Base-by-base conservation (phyloP, 805 yeast genomes). In the Candida mattraensis region DNA sequence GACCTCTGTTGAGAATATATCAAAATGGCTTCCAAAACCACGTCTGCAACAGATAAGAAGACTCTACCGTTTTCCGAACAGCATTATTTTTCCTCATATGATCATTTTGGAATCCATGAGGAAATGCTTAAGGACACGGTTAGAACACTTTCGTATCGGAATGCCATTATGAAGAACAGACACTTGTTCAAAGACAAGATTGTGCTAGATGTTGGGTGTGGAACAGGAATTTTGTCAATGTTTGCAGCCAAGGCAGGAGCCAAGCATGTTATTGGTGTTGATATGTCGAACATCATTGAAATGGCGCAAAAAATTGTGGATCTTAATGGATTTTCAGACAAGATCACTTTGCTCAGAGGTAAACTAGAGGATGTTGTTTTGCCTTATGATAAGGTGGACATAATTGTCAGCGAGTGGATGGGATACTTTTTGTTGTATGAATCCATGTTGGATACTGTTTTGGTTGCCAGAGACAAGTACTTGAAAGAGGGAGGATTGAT, bases 211-310 rank as follows among this genome's bases (percentile, higher is more conserved):
- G 99, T 93, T 39, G 99, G 99, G 32, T 94, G 99, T 64, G 99
- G 99, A 50, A 93, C 99, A 14, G 99, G 99, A 51, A 88, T 93
- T 49, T 68, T 93, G 45, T 89, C 97, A 17, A 87, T 93, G 96
- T 93, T 93, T 71, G 98, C 98, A 12, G 96, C 91, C 33, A 83
- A 82, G 58, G 95, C 97, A n/a, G 99, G 99, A 48, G 99, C 99
- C 45, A 87, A 88, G 62, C 97, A 88, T 58, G 99, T 93, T 35
- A 83, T 88, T 62, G 95, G 95, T 31, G 97, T 93, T 37, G 99
- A 93, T 65, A 88, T 89, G 89, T 87, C 96, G 16, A 85, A 85
- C 60, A 93, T 93, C 61, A 93, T 94, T 51, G 94, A 82, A 46
- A 88, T 87, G 88, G 99, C 99, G n/a, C 78, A 77, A 55, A 78